Conservation (phyloP, 495 filamentous ascomycete species). For the Ramalina intermedia region DNA sequence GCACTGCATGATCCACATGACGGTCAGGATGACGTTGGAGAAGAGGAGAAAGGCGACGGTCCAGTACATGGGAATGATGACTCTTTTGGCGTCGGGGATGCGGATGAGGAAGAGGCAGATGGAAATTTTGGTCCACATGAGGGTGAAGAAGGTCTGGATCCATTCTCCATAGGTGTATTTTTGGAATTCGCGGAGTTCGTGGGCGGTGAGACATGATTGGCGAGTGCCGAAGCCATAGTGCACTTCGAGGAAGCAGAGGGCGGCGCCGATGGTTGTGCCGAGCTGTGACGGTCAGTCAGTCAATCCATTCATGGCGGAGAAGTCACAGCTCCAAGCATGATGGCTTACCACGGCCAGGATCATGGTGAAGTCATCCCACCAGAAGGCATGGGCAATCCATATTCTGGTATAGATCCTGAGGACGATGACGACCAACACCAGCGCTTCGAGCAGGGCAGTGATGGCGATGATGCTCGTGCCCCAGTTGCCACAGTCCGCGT, state of each 20-base stretch:
- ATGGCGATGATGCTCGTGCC: constrained; percentile 10
- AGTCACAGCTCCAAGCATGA: too few species aligned
- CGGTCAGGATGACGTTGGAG: constrained; percentile 12
- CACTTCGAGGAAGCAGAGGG: constrained; percentile 13
- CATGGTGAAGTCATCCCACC: constrained; percentile 14
- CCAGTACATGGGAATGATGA: constrained; percentile 6
- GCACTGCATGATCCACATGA: constrained; percentile 13
- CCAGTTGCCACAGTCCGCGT: constrained; percentile 6
- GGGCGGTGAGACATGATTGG: constrained; percentile 5
- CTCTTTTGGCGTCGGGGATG: constrained; percentile 5
- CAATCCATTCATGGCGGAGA: too few species aligned
- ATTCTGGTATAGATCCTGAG: constrained; percentile 11
- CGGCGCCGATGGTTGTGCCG: constrained; percentile 12
- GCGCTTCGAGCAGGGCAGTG: constrained; percentile 9
- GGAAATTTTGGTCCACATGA: constrained; percentile 16
- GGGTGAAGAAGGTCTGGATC: constrained; percentile 15
- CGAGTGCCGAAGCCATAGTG: constrained; percentile 14
- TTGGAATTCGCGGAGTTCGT: constrained; percentile 8
- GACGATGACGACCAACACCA: constrained; percentile 10
- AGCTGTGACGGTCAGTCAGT: constrained; percentile 1
- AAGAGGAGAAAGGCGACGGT: constrained; percentile 12
- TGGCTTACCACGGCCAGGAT: constrained; percentile 13
- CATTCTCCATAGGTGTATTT: constrained; percentile 17
- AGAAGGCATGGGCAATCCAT: constrained; percentile 13
- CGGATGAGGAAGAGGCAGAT: constrained; percentile 16